These are phyloP conservation scores for Amauroascus verrucosus DNA, from an alignment of 2,329 filamentous ascomycete genomes.

Conservation along the genomic window DNA sequence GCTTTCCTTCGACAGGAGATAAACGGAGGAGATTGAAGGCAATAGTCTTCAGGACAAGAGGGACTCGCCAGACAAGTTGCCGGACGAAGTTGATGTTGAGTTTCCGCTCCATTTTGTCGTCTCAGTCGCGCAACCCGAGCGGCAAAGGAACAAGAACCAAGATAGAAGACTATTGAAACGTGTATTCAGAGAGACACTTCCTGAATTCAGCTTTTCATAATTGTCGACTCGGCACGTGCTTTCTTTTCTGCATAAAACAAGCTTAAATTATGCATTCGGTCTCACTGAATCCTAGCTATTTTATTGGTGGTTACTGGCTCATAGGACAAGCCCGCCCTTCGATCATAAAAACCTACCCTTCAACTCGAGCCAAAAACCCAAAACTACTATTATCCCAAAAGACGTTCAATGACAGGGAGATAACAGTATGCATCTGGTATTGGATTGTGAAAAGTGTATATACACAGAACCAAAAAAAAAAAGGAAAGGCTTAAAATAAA, in stretches of 20 bases:
- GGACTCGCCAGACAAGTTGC: constrained; percentile 31
- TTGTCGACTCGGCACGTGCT: too few relatives aligned
- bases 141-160: not conserved
- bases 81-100: constrained; percentile 25
- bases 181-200: too few relatives aligned
- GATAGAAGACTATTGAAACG: not conserved
- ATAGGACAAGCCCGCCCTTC: too few relatives aligned
- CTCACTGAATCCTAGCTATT: not conserved
- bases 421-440: too few relatives aligned
- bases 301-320: not conserved
- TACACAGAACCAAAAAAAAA: too few relatives aligned
- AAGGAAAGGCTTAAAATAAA: too few relatives aligned
- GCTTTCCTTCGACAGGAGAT: constrained; percentile 62
- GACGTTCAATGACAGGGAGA: too few relatives aligned
- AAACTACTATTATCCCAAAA: too few relatives aligned
- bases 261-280: not conserved
- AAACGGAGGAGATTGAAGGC: constrained; percentile 46
- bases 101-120: constrained; percentile 26
- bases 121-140: not conserved
- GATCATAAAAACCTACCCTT: too few relatives aligned
- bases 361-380: too few relatives aligned
- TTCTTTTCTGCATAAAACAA: not conserved
- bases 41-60: constrained; percentile 35
- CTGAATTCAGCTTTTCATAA: too few relatives aligned
- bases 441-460: too few relatives aligned